phyloP scores from a whole-genome alignment of 208 protist genomes.

The Naegleria gruberi region DNA sequence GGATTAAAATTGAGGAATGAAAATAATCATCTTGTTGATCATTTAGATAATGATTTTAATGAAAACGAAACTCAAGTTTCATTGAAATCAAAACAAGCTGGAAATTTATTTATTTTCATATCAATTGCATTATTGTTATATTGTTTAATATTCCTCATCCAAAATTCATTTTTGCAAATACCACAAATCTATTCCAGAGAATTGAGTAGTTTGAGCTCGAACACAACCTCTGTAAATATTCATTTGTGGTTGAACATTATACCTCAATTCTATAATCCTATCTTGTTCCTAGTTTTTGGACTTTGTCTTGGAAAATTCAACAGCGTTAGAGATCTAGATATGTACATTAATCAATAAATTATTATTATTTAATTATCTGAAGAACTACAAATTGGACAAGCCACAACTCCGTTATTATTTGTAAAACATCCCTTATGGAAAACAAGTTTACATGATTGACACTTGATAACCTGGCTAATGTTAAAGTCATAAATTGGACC shows the following conservation, averaged over 20 bases:
- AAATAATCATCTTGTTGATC: not conserved
- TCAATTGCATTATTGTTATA: not conserved
- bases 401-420: not conserved
- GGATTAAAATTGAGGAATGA: not conserved
- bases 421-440: conserved; percentile 6
- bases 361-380: not conserved
- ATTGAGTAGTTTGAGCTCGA: not conserved
- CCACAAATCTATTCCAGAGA: not conserved
- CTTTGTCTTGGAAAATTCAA: not conserved
- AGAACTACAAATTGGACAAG: not conserved
- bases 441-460: not conserved
- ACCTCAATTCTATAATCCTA: not conserved
- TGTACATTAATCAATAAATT: not conserved
- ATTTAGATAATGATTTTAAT: not conserved
- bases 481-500: not conserved
- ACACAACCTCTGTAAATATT: not conserved
- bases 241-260: not conserved
- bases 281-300: not conserved
- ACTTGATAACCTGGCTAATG: not conserved
- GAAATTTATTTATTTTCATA: not conserved
- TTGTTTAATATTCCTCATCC: not conserved
- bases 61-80: not conserved
- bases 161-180: not conserved
- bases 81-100: not conserved
- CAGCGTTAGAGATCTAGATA: not conserved